These are phyloP conservation scores for Acanthamoeba royreba DNA, from an alignment of 208 protist genomes.

Conservation along the genomic window DNA sequence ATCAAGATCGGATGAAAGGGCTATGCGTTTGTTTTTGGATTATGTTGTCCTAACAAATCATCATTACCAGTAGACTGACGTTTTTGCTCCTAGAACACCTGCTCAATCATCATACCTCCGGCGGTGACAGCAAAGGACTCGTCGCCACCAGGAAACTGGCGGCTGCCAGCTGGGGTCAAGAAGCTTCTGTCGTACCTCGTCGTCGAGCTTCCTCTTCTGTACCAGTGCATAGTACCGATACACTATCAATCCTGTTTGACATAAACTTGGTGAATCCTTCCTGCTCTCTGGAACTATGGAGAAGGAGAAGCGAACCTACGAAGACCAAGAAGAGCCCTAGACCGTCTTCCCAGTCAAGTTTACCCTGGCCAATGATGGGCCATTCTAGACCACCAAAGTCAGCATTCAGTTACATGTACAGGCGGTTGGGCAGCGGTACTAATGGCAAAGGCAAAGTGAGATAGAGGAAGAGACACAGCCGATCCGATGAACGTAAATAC, in stretches of 20 bases:
- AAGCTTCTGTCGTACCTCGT: conserved; percentile 8
- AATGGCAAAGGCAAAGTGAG: conserved; percentile 50
- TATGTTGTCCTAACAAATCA: too few species aligned
- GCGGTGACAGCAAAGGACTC: background rate
- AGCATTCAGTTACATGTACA: background rate
- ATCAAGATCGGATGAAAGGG: too few species aligned
- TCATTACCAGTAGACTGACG: too few species aligned
- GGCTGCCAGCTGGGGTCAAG: background rate
- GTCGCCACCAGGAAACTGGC: background rate
- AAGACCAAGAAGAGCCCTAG: background rate
- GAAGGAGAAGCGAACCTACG: background rate
- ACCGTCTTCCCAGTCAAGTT: background rate
- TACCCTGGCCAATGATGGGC: background rate
- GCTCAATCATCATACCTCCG: too few species aligned
- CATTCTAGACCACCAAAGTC: background rate
- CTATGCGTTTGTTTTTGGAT: too few species aligned
- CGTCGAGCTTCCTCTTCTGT: conserved; percentile 29
- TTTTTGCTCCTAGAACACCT: too few species aligned
- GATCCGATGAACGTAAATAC: conserved; percentile 45
- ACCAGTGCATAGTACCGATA: conserved; percentile 24
- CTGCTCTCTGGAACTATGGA: background rate
- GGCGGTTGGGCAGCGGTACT: background rate
- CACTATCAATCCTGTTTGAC: background rate
- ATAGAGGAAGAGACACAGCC: conserved; percentile 15
- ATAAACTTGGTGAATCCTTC: background rate